A percentile compares a stretch with the other conserved stretches of the same genome.
phyloP scores from a whole-genome alignment of 176 grass and related monocot species.

The Cymbopogon citratus region DNA sequence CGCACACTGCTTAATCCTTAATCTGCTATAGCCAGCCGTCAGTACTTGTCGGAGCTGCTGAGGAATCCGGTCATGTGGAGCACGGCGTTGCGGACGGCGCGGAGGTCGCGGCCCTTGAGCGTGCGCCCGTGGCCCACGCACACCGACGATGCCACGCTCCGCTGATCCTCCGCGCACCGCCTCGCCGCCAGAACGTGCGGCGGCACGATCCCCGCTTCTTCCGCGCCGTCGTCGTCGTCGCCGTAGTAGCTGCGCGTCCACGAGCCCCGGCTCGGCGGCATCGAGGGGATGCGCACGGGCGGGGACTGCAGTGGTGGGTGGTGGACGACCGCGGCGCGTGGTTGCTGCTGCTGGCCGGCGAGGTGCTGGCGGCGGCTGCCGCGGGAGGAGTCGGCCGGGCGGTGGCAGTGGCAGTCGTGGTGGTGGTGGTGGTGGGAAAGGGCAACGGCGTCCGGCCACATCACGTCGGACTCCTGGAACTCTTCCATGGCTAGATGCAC shows the following conservation, averaged over 20 bases:
- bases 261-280: background rate
- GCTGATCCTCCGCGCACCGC: background rate
- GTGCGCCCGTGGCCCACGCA: slow-evolving; percentile 47
- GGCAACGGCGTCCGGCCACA: slow-evolving; percentile 28
- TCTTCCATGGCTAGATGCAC: slow-evolving; percentile 26
- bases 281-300: slow-evolving; percentile 7
- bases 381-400: no score
- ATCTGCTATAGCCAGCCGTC: background rate
- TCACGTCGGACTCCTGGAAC: slow-evolving; percentile 37
- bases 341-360: background rate
- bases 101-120: slow-evolving; percentile 49
- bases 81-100: slow-evolving; percentile 37
- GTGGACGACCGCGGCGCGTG: background rate
- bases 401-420: background rate
- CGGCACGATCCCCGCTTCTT: slow-evolving; percentile 12
- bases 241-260: background rate
- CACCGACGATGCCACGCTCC: slow-evolving; percentile 28
- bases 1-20: background rate
- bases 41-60: slow-evolving; percentile 21
- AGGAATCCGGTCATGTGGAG: slow-evolving; percentile 51
- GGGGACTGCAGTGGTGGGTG: background rate
- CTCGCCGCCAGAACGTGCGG: slow-evolving; percentile 36
- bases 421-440: background rate
- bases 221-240: background rate
- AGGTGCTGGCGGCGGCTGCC: background rate